Evolutionary conservation across 257 asterid genomes (phyloP).

Genomic region (Verbascum thapsus): DNA sequence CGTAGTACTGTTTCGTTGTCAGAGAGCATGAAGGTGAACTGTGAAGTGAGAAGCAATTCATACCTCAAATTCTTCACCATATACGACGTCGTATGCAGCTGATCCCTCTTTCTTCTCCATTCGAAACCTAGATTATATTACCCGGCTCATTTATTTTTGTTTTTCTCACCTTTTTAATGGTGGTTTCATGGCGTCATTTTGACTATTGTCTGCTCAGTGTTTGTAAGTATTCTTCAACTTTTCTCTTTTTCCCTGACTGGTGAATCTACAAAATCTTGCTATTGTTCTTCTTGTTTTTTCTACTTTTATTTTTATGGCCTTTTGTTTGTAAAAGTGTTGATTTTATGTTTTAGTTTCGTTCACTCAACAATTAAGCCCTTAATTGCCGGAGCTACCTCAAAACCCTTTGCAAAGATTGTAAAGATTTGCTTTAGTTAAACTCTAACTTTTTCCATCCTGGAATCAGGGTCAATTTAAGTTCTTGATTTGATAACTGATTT

Average conservation of each 20-base stretch:
- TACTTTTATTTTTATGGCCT: neutral
- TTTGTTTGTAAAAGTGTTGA: constrained; percentile 25
- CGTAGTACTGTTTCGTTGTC: no score
- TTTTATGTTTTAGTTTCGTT: no score
- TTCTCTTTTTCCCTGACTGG: constrained; percentile 14
- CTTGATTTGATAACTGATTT: constrained; percentile 34
- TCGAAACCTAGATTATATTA: no score
- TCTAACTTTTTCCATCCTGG: constrained; percentile 42
- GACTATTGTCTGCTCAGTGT: constrained; percentile 33
- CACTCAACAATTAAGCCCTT: constrained; percentile 27
- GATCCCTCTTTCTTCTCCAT: constrained; percentile 20
- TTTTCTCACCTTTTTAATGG: constrained; percentile 14
- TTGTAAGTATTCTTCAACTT: constrained; percentile 27
- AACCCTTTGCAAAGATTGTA: no score
- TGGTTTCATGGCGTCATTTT: constrained; percentile 30
- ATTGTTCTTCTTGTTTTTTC: neutral
- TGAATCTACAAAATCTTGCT: constrained; percentile 28
- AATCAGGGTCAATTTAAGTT: constrained; percentile 36
- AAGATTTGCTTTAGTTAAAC: no score
- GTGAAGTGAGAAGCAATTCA: no score
- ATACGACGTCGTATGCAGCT: constrained; percentile 43
- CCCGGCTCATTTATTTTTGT: constrained; percentile 6
- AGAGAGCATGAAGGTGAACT: no score
- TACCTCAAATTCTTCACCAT: no score
- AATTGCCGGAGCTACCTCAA: constrained; percentile 29